These are phyloP conservation scores for Diaporthe ampelina DNA, from an alignment of 2,329 filamentous ascomycete species.

Conservation along the genomic window DNA sequence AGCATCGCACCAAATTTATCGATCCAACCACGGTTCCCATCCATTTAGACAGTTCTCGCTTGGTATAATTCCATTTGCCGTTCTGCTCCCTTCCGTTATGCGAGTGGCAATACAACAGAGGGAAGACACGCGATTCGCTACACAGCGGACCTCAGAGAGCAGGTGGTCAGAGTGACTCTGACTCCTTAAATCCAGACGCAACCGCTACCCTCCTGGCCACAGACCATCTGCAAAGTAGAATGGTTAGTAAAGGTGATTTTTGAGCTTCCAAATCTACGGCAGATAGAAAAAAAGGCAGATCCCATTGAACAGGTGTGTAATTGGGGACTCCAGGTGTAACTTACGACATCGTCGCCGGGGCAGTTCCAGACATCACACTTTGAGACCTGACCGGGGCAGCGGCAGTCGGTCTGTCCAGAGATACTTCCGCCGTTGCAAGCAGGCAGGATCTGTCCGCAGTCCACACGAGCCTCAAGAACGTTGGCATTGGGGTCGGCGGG, in stretches of 20 bases:
- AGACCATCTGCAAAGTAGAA: neutral
- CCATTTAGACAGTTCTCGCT: neutral
- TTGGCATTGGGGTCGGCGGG: neutral
- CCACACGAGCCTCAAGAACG: conserved; percentile 11
- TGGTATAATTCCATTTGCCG: neutral
- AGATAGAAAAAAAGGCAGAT: neutral
- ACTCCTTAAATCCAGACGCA: conserved; percentile 14
- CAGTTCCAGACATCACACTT: conserved; percentile 17
- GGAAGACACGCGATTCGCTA: neutral
- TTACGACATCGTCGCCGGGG: neutral
- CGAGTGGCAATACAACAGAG: neutral
- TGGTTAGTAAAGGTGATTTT: neutral
- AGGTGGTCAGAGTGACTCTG: neutral
- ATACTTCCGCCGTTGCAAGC: conserved; percentile 44
- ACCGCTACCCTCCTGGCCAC: neutral
- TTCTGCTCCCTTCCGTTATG: neutral
- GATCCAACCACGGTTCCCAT: neutral
- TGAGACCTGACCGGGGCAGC: conserved; percentile 43
- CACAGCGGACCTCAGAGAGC: neutral
- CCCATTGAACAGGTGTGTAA: accelerated
- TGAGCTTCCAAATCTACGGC: no score
- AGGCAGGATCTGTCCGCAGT: conserved; percentile 42
- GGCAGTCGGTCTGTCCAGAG: conserved; percentile 45
- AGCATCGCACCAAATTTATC: neutral
- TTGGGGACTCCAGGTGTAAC: neutral